Conservation (phyloP, 2,329 filamentous ascomycete species). For the Fusarium sp. region DNA sequence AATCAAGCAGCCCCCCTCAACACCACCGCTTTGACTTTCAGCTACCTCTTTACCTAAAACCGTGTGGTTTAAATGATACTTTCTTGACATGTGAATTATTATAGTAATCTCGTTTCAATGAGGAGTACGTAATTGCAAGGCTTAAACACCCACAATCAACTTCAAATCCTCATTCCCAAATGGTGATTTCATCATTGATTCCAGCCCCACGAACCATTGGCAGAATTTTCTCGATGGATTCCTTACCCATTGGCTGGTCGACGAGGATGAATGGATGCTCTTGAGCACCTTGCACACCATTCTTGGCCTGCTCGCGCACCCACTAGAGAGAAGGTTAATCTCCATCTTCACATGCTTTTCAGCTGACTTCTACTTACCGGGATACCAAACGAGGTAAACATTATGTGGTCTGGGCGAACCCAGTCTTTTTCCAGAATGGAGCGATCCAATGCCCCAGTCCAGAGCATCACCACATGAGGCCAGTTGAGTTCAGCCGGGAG, state of each 20-base stretch:
- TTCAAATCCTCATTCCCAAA: background rate
- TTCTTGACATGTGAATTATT: background rate
- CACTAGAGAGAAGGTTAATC: background rate
- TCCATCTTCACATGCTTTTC: background rate
- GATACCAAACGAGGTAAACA: background rate
- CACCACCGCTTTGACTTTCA: background rate
- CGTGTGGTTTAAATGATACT: background rate
- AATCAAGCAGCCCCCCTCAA: background rate
- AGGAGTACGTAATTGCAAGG: background rate
- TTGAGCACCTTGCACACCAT: background rate
- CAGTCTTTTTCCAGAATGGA: background rate
- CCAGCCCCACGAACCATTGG: background rate
- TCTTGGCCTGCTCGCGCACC: background rate
- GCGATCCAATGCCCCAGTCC: background rate
- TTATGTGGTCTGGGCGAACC: background rate
- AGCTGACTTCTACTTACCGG: background rate
- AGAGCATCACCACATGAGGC: conserved; percentile 2
- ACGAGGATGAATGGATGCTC: background rate
- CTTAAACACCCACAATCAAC: background rate
- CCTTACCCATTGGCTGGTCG: background rate
- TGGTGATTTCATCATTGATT: background rate
- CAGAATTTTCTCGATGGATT: background rate
- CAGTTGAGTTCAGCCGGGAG: conserved; percentile 1
- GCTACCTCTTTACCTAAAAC: background rate
- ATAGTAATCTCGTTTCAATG: background rate